Evolutionary conservation across 73 alveolate species (phyloP).

Genomic region (Tetrahymena malaccensis): DNA sequence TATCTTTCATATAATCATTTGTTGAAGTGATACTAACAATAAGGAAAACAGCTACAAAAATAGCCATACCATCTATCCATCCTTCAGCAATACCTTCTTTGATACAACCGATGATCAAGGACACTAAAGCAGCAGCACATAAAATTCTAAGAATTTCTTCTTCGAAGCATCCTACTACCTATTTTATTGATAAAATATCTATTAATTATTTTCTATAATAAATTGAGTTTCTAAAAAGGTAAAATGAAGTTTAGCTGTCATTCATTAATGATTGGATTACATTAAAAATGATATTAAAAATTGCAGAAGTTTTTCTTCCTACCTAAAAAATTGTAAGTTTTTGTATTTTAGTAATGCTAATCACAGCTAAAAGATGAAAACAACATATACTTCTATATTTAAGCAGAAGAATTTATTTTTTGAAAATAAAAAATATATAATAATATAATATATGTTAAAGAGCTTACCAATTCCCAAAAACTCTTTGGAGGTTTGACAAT

Average conservation of each 20-base stretch:
- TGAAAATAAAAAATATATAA: neutral
- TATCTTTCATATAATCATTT: slow-evolving; percentile 80
- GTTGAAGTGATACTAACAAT: slow-evolving; percentile 85
- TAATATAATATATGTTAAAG: neutral
- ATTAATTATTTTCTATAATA: too few species aligned
- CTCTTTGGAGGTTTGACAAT: slow-evolving; percentile 23
- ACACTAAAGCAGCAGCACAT: slow-evolving; percentile 87
- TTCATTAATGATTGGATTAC: neutral
- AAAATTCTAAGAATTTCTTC: slow-evolving; percentile 86
- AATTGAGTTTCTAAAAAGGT: too few species aligned
- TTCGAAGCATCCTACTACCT: slow-evolving; percentile 86
- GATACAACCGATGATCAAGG: slow-evolving; percentile 82
- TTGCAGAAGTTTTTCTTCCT: too few species aligned
- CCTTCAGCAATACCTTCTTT: slow-evolving; percentile 88
- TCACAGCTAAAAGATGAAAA: too few species aligned
- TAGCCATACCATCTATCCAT: slow-evolving; percentile 97
- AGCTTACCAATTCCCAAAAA: slow-evolving; percentile 17
- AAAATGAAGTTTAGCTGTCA: neutral
- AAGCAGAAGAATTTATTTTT: neutral
- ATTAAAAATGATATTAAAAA: too few species aligned
- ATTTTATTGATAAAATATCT: neutral
- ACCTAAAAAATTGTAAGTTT: neutral
- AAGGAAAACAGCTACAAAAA: slow-evolving; percentile 79
- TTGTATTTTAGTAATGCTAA: too few species aligned
- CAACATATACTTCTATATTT: neutral